Base-by-base conservation (phyloP, 1,284 basidiomycete genomes). In the Testicularia cyperi region DNA sequence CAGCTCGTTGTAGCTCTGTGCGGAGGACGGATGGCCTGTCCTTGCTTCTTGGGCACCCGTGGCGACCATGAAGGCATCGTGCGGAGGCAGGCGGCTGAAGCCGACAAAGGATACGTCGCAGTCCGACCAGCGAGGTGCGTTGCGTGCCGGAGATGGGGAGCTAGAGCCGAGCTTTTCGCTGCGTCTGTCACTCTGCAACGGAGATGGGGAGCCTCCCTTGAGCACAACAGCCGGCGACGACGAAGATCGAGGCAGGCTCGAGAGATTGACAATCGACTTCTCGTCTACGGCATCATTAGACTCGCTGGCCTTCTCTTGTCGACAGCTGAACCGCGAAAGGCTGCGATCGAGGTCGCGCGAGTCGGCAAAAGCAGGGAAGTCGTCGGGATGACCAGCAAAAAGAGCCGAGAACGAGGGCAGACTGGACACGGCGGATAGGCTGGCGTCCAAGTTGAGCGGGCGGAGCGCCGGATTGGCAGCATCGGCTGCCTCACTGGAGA, bases 331-430 rank as follows among this genome's bases (percentile, higher is more conserved):
- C n/a, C n/a, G n/a, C n/a, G n/a, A n/a, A n/a, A 31, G 30, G 18
- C 18, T 31, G 15, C 16, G 14, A 19, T 31, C 30, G 22, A 55
- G 33, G 38, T 69, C 64, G 19, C 51, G 45, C 10, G 68, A 65
- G 33, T 75, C 70, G 10, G 41, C 38, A 31, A 68, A 72, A 1
- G 52, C 64, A 1, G 72, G 72, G 43, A 75, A 75, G 27, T 72
- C 63, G 37, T 70, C 56, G 6, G 65, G 42, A 18, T 68, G 37
- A 20, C 71, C 71, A 10, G 46, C 30, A 35, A 54, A 75, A 23
- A 75, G 52, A 2, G 57, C 58, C 1, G 72, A 74, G 41, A 75
- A 73, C 34, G 63, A 65, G 5, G 68, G 68, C 13, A 67, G 43
- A 29, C 57, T 65, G 22, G 57, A 53, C 9, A 70, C 38, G 20